Evolutionary conservation across 306 rosid genomes (phyloP), one percentile per base, ranked within the genome.

Genomic region (Biancaea sappan): DNA sequence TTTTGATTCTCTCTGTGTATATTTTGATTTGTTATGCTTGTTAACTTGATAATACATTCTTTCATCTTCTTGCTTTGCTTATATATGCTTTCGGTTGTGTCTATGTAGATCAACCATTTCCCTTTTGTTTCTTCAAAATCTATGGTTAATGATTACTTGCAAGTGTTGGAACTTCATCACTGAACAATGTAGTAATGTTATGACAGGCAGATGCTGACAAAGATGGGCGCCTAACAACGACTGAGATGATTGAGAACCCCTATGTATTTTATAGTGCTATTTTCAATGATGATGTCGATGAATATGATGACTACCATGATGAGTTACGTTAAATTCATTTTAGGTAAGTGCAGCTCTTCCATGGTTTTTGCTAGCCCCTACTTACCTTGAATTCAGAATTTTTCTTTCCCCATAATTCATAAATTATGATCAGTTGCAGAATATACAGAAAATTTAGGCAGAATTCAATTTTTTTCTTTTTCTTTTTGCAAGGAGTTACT

Each of bases 211-310:
- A 94, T 71, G 61, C 24, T 22, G 85, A 94, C 84, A 92, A 90
- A 82, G 98, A 94, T 74, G 92, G 98, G 59, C 93, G 88, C 40
- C 88, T 94, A 34, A 80, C 87, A 47, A 80, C 88, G 96, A 18
- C 75, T 38, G 99, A 94, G 91, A 94, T 94, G 99, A 87, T 92
- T 16, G 95, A 92, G 58, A 89, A 87, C 82, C 99, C 99, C 1
- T 92, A 94, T 67, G 97, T 89, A 77, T 94, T 94, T 77, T 94
- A 94, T 74, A 87, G 96, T 52, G 93, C 97, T 71, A 90, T 94
- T 80, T 94, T 92, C 86, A 88, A 73, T 4, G 96, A 89, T 0
- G 96, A 94, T 0, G 99, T 92, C 40, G 97, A 94, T 4, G 95
- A 90, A 71, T 79, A 76, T 7, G 91, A 85, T 66, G 91, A 85